Percentiles rank a stretch among this genome's conserved stretches.
These are phyloP conservation scores for Pyronema domesticum DNA, from an alignment of 495 filamentous ascomycete genomes.

Conservation along the genomic window DNA sequence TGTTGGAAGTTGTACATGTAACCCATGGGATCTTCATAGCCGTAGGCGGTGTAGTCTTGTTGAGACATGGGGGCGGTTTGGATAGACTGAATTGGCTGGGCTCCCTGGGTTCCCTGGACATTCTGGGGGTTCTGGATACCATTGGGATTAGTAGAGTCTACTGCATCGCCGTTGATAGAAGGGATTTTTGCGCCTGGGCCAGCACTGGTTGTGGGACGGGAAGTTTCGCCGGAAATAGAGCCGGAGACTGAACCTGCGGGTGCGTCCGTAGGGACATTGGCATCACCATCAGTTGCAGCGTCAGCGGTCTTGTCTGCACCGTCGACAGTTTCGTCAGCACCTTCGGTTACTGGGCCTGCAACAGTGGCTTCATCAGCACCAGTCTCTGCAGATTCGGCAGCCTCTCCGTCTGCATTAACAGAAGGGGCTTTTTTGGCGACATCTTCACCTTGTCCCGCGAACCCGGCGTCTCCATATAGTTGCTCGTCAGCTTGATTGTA, in stretches of 20 bases:
- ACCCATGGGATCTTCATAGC: background rate
- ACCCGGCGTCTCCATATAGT: background rate
- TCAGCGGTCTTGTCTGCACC: slow-evolving; percentile 10
- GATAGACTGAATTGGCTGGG: no score
- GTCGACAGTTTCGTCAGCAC: slow-evolving; percentile 24
- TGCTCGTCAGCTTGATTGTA: background rate
- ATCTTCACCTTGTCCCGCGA: no score
- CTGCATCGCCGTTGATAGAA: slow-evolving; percentile 19
- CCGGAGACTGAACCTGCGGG: no score
- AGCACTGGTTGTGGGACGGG: no score
- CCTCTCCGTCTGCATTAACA: no score
- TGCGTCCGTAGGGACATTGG: slow-evolving; percentile 2
- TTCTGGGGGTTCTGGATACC: no score
- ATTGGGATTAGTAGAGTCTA: background rate
- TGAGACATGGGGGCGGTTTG: no score
- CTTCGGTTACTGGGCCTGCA: slow-evolving; percentile 5
- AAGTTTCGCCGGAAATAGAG: no score
- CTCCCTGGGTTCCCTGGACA: no score
- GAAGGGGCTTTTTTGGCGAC: no score
- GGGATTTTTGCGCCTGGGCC: slow-evolving; percentile 20
- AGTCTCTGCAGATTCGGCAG: background rate
- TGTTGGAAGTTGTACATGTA: background rate
- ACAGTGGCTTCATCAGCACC: background rate
- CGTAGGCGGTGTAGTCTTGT: no score
- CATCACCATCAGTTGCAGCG: slow-evolving; percentile 16